Base-by-base conservation (phyloP, 805 yeast genomes). In the Suhomyces canberraensis region DNA sequence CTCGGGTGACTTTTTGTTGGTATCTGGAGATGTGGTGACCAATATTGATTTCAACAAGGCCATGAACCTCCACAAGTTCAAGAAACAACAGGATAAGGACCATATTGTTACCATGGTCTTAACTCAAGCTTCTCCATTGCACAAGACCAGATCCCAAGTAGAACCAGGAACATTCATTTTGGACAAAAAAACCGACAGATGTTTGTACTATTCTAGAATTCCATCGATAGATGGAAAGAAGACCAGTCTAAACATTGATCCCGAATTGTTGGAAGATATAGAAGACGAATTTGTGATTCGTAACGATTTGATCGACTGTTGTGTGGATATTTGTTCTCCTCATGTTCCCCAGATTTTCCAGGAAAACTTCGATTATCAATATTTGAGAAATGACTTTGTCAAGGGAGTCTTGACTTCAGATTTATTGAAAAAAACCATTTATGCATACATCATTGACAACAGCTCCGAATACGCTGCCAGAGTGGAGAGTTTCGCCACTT, bases 11-110 rank as follows among this genome's bases (percentile, higher is more conserved):
- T 93, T 93, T 52, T 66, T 93, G 38, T 70, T 93, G 25, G 85
- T 93, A 21, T 79, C 95, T 7, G 98, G 98, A 43, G 98, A 93
- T 58, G 95, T 91, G 14, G 87, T 93, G n/a, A 84, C 96, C 28
- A 93, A 93, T 52, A 74, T 93, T 40, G 93, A 89, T 51, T 79
- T 91, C 44, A 75, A 73, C 31, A 77, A 81, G 48, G 85, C 84
- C 25, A 65, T 88, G 64, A 78, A 77, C 16, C 78, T 77, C 36
- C 98, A 93, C 58, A 76, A 78, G 45, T 74, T 73, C 42, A 79
- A 85, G 49, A 84, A 80, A 48, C 73, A 75, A 21, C 65, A 64
- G 39, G 98, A 93, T 63, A 86, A 81, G 62, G 95, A 93, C 58
- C 91, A 91, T 51, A 89, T 93, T 46, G 83, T 87, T 56, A 93